Conservation (phyloP, 116 monocot genomes). For the Thalassia testudinum region DNA sequence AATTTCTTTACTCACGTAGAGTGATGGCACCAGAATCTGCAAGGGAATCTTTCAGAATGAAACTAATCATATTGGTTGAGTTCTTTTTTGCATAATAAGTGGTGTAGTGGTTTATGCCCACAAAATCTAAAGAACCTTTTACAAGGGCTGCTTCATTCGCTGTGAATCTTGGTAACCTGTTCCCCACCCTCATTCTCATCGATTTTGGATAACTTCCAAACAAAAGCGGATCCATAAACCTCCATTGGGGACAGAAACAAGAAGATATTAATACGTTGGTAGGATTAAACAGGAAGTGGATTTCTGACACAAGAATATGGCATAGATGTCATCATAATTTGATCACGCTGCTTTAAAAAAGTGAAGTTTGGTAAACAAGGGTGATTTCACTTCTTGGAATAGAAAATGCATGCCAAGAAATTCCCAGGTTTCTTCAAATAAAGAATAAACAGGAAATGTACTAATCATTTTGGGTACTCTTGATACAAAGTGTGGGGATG, state of each 20-base stretch:
- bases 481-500: too few relatives aligned
- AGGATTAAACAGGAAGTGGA: too few relatives aligned
- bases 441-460: too few relatives aligned
- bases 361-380: too few relatives aligned
- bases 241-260: constrained; percentile 3
- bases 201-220: constrained; percentile 82
- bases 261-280: neutral
- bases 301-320: too few relatives aligned
- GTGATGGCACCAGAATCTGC: constrained; percentile 70
- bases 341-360: too few relatives aligned
- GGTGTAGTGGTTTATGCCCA: constrained; percentile 94
- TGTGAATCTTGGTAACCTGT: constrained; percentile 63
- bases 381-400: too few relatives aligned
- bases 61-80: constrained; percentile 31
- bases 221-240: constrained; percentile 96
- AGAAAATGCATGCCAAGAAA: too few relatives aligned
- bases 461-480: too few relatives aligned
- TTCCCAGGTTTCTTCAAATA: too few relatives aligned
- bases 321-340: too few relatives aligned
- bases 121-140: constrained; percentile 92
- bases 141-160: constrained; percentile 43
- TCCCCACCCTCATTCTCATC: constrained; percentile 63
- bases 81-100: constrained; percentile 59
- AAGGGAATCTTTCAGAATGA: constrained; percentile 43
- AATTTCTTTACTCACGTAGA: constrained; percentile 35